Evolutionary conservation across 441 rosid genomes (phyloP).

Genomic region (Aquilaria agallochum): DNA sequence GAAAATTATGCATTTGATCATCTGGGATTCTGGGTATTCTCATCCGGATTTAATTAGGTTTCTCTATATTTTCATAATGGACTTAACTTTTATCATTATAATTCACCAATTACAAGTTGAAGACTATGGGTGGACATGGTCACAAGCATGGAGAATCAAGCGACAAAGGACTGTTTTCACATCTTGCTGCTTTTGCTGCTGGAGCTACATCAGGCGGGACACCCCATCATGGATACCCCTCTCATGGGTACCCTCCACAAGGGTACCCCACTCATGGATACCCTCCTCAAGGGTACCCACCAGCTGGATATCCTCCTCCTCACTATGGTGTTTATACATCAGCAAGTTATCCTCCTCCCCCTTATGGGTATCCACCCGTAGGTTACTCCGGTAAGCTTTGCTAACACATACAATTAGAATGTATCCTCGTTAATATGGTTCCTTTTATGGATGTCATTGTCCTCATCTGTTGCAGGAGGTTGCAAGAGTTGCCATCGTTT

Average conservation of each 20-base stretch:
- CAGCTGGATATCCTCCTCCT: slow-evolving; percentile 26
- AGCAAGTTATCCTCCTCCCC: slow-evolving; percentile 35
- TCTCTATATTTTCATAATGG: no score
- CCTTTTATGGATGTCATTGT: no score
- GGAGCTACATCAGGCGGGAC: slow-evolving; percentile 8
- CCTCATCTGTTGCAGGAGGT: no score
- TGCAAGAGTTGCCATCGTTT: no score
- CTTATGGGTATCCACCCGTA: slow-evolving; percentile 33
- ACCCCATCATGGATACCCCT: slow-evolving; percentile 15
- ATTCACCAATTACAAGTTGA: slow-evolving; percentile 19
- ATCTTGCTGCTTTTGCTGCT: slow-evolving; percentile 52
- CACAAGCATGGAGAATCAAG: slow-evolving; percentile 34
- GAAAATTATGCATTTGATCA: no score
- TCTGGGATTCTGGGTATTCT: no score
- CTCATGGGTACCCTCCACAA: slow-evolving; percentile 6
- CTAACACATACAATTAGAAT: no score
- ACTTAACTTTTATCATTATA: neutral
- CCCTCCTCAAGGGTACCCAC: slow-evolving; percentile 10
- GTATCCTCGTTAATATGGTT: no score
- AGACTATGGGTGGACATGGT: slow-evolving; percentile 52
- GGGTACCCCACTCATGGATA: slow-evolving; percentile 11
- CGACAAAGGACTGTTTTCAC: slow-evolving; percentile 64
- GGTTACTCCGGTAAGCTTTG: slow-evolving; percentile 13
- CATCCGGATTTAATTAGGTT: no score
- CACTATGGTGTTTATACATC: slow-evolving; percentile 31